Conservation (phyloP, 2,329 filamentous ascomycete genomes). For the Pezicula carpinea region DNA sequence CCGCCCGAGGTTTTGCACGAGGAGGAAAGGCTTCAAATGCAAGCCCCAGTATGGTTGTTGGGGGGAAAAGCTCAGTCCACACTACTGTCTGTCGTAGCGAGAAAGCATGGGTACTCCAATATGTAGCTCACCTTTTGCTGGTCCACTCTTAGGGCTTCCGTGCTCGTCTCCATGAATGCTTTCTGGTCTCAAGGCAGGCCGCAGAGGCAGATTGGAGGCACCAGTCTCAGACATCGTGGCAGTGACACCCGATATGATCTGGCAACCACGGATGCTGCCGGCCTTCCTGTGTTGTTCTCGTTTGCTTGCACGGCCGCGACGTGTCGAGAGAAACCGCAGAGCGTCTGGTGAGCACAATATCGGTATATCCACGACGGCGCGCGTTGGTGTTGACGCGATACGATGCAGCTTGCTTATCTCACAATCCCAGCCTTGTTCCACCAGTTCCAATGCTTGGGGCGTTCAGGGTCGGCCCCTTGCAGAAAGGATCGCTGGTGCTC, state of each 20-base stretch:
- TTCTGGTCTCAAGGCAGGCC: slow-evolving; percentile 20
- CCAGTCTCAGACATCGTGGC: not conserved
- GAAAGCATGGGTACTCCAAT: not conserved
- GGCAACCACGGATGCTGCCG: not conserved
- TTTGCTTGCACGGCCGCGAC: not conserved
- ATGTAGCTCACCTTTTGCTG: slow-evolving; percentile 22
- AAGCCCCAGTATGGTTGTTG: slow-evolving; percentile 2
- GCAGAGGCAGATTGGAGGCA: slow-evolving; percentile 10
- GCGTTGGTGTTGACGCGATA: not conserved
- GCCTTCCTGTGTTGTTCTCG: not conserved
- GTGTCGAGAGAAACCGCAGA: not conserved
- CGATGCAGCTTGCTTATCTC: not conserved
- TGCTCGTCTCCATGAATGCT: slow-evolving; percentile 8
- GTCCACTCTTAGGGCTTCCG: slow-evolving; percentile 19
- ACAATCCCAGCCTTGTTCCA: not conserved
- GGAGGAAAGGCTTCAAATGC: not conserved
- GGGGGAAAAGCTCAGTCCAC: not conserved
- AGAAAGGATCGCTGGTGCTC: no score
- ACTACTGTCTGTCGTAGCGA: not conserved
- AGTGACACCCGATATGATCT: not conserved
- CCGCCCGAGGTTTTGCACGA: not conserved
- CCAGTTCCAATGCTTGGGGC: not conserved
- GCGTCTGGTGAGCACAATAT: not conserved
- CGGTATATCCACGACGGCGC: not conserved
- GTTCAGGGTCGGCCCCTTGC: no score